phyloP scores from a whole-genome alignment of 768 basidiomycete genomes.

The Chalciporus pseudorubinellus region DNA sequence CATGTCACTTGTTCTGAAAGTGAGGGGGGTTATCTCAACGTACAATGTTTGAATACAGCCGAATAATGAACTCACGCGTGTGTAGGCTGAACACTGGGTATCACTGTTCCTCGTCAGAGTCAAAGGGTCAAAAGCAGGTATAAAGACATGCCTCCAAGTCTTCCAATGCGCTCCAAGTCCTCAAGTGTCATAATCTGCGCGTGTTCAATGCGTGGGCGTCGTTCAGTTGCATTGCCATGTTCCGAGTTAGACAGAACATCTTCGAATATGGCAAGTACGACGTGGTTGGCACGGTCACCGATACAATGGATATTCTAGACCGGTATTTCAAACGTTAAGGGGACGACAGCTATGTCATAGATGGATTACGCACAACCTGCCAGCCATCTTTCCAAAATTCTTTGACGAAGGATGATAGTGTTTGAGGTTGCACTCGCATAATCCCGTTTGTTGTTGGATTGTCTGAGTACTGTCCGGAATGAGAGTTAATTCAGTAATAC shows the following conservation, averaged over 20 bases:
- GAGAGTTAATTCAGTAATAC: not conserved
- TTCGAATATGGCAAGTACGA: conserved; percentile 84
- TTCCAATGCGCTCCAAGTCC: conserved; percentile 69
- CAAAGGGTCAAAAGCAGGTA: not conserved
- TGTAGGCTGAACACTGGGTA: conserved; percentile 90
- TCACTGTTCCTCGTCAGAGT: conserved; percentile 48
- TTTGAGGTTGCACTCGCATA: conserved; percentile 56
- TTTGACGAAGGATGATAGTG: conserved; percentile 51
- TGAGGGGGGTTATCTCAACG: not conserved
- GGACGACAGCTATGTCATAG: not conserved
- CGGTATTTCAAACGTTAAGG: not conserved
- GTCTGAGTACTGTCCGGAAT: conserved; percentile 59
- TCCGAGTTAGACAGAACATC: conserved; percentile 39
- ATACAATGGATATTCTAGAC: conserved; percentile 83
- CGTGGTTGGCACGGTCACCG: conserved; percentile 83
- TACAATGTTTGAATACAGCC: not conserved
- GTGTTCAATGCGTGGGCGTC: conserved; percentile 87
- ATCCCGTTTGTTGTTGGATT: conserved; percentile 69
- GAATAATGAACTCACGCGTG: conserved; percentile 62
- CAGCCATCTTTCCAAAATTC: conserved; percentile 71
- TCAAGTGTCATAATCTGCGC: conserved; percentile 78
- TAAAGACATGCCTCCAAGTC: conserved; percentile 62
- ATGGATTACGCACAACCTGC: conserved; percentile 66
- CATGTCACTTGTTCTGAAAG: conserved; percentile 82
- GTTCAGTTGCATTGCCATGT: conserved; percentile 32